Evolutionary conservation across 2,329 filamentous ascomycete genomes (phyloP), one percentile per base, ranked within the genome.

Genomic region (Podosphaera fusca): DNA sequence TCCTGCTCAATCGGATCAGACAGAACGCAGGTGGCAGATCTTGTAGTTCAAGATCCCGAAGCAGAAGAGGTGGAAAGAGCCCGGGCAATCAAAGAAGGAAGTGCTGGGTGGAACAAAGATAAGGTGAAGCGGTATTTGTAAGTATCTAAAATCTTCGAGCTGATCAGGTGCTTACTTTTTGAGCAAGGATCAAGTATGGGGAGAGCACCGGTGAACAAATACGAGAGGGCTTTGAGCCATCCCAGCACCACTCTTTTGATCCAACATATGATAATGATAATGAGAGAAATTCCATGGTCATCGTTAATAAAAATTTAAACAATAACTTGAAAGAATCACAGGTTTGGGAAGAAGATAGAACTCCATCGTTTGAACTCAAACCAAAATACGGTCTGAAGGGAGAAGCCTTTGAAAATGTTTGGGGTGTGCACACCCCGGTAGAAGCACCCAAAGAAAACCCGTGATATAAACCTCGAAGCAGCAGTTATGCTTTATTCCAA

Each of bases 31-130:
- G 70, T 84, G 4, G 80, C 84, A 9, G 81, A 85, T 65, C 69
- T 85, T 3, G 75, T 84, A 0, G 77, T 85, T 7, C 80, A 84
- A 69, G 79, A 84, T 64, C 73, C 69, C 50, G 68, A 78, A 52
- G 80, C 79, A 4, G 80, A 83, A 64, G 74, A 79, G 57, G 71
- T 76, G 52, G 79, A 83, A 59, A 75, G 78, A 53, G 75, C 77
- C n/a, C 73, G 79, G 55, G 75, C 76, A 10, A 73, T 78, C 56
- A 80, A 80, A 64, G 79, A 82, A 67, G 76, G 78, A 54, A 76
- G 79, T 33, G 73, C 79, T 33, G 75, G 72, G 21, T 80, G 77
- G 75, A 80, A 81, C 60, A 73, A 75, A 55, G 71, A 71, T 8
- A 73, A 77, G 59, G 69, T 73, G 21, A 76, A 74, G 62, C 75